A percentile compares a stretch with the other conserved stretches of the same genome.
phyloP scores from a whole-genome alignment of 192 early-diverging fungal species.

The Cetraspora pellucida region DNA sequence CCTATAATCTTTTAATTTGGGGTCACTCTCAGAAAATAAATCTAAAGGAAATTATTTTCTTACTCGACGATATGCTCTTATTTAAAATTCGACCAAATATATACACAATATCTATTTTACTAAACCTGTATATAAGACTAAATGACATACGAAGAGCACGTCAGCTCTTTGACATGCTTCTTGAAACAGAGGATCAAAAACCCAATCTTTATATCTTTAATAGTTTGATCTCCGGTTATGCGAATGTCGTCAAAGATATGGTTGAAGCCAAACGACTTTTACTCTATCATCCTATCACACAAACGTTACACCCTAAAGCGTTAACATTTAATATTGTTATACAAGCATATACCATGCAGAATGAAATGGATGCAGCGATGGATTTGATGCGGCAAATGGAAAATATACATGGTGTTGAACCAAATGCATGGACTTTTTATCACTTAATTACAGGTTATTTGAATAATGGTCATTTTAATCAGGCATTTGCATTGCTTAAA shows the following conservation, averaged over 20 bases:
- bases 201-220: not conserved
- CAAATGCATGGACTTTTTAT: conserved; percentile 2
- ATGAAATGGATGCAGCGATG: not conserved
- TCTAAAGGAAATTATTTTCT: not conserved
- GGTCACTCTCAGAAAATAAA: not conserved
- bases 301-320: not conserved
- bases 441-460: conserved; percentile 3
- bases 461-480: not conserved
- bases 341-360: not conserved
- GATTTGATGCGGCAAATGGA: not conserved
- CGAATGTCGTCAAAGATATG: not conserved
- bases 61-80: not conserved
- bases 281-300: not conserved
- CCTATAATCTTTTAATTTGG: not conserved
- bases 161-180: not conserved
- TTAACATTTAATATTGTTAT: conserved; percentile 3
- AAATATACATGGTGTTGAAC: not conserved
- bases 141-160: not conserved
- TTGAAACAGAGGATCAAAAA: not conserved
- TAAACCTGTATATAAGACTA: not conserved
- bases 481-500: not conserved
- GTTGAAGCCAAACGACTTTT: not conserved
- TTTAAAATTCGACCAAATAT: not conserved
- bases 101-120: not conserved
- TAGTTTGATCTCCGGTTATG: not conserved